A percentile compares a stretch with the other conserved stretches of the same genome.
phyloP scores from a whole-genome alignment of 257 asterid species.

The Solanum dulcamara region DNA sequence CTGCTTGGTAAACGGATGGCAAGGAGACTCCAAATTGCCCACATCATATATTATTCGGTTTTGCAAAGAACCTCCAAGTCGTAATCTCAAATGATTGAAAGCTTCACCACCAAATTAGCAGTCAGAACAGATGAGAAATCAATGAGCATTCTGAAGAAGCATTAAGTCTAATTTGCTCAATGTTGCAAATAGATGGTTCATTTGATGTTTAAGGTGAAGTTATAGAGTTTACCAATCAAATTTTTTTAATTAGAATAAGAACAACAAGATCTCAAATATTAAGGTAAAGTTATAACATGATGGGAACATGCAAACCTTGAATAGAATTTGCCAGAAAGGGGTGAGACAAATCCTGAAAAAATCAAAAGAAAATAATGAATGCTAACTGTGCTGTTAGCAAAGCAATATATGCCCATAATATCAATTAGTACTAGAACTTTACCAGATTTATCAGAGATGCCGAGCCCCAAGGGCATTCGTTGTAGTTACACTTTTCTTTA shows the following conservation, averaged over 20 bases:
- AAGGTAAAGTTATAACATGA: not conserved
- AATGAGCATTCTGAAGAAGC: not conserved
- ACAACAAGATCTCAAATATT: not conserved
- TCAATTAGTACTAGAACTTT: constrained; percentile 5
- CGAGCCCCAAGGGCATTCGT: constrained; percentile 83
- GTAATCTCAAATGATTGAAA: constrained; percentile 63
- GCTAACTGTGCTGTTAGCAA: not conserved
- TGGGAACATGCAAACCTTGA: constrained; percentile 40
- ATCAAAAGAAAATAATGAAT: constrained; percentile 5
- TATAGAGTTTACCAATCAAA: not conserved
- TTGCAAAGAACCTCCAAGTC: constrained; percentile 97
- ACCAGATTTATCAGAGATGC: constrained; percentile 69
- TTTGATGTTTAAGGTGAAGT: not conserved
- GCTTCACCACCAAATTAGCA: constrained; percentile 26
- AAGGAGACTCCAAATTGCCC: constrained; percentile 39
- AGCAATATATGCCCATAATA: not conserved
- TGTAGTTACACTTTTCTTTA: constrained; percentile 68
- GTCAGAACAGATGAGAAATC: not conserved
- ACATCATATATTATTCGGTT: constrained; percentile 70
- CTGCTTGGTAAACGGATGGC: constrained; percentile 48
- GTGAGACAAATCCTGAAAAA: constrained; percentile 60
- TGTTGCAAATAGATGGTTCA: not conserved
- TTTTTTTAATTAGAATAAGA: not conserved
- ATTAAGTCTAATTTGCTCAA: not conserved
- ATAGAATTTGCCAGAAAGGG: constrained; percentile 63